Evolutionary conservation across 2,329 filamentous ascomycete genomes (phyloP), one percentile per base, ranked within the genome.

Genomic region (Tothia fuscella): DNA sequence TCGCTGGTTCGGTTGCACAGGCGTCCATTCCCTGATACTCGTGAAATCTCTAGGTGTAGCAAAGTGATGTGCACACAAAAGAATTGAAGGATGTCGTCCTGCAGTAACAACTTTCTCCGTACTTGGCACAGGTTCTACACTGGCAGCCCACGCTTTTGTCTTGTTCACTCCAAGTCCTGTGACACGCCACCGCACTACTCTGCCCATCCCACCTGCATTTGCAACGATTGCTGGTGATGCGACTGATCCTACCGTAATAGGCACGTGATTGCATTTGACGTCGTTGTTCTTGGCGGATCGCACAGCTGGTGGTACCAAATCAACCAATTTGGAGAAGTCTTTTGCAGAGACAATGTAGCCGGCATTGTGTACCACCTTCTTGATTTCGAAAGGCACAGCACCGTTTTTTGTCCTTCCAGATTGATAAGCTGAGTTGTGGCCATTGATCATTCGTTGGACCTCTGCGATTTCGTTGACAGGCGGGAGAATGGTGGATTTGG

Each of bases 281-380:
- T 84, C 86, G 48, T 94, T 66, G 39, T 93, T 84, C 40, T 74
- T 68, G 41, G 78, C 64, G 28, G 14, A 44, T 72, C 71, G 3
- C 66, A 54, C 3, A 80, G 80, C 16, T 85, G 65, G 39, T 76
- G 56, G 30, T 16, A 42, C 25, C 38, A 38, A 17, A 41, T 24
- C 61, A 22, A 79, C 76, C 28, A 96, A 68, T 42, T 74, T 76
- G 53, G 82, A 74, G 2, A 80, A 80, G 57, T 91, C 84, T 20
- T 74, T 67, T 36, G 76, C 68, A 30, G 70, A 70, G 49, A 98
- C 80, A 61, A 93, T 76, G 61, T 98, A 96, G 38, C 85, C 86
- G 2, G 91, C 95, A 62, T 89, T 95, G 61, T 87, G 86, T 38
- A 94, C 80, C 2, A 78, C 85, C 56, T 88, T 88, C 59, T 84